Percentiles rank a stretch among this genome's conserved stretches.
phyloP scores from a whole-genome alignment of 352 stramenopile species.

The Globisporangium heterothallicum region DNA sequence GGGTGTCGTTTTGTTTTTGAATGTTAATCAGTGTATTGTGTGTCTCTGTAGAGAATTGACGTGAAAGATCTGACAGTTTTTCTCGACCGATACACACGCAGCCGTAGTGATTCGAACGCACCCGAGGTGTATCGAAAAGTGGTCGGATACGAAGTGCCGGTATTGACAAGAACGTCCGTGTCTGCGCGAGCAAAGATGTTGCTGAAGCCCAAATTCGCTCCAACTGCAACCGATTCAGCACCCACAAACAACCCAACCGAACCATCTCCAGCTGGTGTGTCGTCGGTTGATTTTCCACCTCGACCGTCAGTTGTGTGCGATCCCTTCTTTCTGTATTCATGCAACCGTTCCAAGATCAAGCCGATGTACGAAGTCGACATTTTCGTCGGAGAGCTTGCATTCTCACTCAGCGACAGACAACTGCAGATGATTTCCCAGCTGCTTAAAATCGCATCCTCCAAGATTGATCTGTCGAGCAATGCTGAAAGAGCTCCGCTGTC shows the following conservation, averaged over 20 bases:
- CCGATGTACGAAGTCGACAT: conserved; percentile 65
- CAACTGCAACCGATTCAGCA: background rate
- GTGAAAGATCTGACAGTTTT: conserved; percentile 82
- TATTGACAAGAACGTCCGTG: conserved; percentile 63
- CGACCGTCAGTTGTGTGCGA: conserved; percentile 47
- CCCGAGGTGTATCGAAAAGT: conserved; percentile 57
- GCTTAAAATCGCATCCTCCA: conserved; percentile 31
- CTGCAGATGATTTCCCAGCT: conserved; percentile 77
- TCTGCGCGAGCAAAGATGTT: conserved; percentile 52
- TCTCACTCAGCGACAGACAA: conserved; percentile 80
- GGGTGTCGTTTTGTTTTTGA: too few species aligned
- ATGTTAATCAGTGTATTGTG: background rate
- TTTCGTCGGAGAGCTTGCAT: conserved; percentile 62
- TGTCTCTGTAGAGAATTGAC: conserved; percentile 37
- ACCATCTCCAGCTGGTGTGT: conserved; percentile 7
- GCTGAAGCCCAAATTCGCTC: conserved; percentile 24
- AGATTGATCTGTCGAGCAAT: conserved; percentile 17
- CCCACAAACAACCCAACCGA: conserved; percentile 4
- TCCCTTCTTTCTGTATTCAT: conserved; percentile 69
- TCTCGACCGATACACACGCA: conserved; percentile 72
- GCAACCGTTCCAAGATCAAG: conserved; percentile 27
- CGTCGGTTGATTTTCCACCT: conserved; percentile 16
- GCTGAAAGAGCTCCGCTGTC: background rate
- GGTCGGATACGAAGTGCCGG: conserved; percentile 73
- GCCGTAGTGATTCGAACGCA: conserved; percentile 20